Conservation (phyloP, 768 basidiomycete species). For the Lentinula detonsa region DNA sequence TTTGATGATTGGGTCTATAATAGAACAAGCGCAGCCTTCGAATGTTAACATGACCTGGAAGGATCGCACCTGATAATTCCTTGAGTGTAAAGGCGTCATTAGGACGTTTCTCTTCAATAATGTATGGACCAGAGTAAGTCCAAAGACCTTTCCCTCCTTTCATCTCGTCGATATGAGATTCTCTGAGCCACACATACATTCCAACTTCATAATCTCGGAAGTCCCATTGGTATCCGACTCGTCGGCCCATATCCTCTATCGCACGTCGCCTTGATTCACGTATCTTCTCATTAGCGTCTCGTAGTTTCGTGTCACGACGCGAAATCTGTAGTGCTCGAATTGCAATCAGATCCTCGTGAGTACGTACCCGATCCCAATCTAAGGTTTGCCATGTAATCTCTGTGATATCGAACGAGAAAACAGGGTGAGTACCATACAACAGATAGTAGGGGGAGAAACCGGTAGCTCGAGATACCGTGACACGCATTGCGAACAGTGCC, state of each 20-base stretch:
- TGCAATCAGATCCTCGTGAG: conserved; percentile 19
- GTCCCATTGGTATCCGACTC: conserved; percentile 9
- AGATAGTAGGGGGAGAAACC: conserved; percentile 25
- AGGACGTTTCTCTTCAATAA: conserved; percentile 4
- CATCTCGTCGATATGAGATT: conserved; percentile 22
- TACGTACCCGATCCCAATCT: conserved; percentile 16
- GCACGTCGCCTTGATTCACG: conserved; percentile 8
- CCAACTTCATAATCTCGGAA: conserved; percentile 16
- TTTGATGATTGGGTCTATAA: conserved; percentile 6
- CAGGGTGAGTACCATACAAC: conserved; percentile 20
- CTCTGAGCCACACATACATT: conserved; percentile 24
- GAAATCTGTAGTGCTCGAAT: conserved; percentile 16
- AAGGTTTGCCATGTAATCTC: conserved; percentile 22
- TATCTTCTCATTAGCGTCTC: conserved; percentile 9
- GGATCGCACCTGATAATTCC: not conserved
- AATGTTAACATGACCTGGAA: not conserved
- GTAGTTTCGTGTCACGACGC: conserved; percentile 14
- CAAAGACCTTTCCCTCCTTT: conserved; percentile 5
- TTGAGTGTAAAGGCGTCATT: not conserved
- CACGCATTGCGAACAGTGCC: conserved; percentile 17
- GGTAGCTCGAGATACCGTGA: conserved; percentile 19
- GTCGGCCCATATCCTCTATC: conserved; percentile 20
- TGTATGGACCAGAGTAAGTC: conserved; percentile 22
- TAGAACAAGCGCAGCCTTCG: not conserved
- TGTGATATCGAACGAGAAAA: conserved; percentile 21